Conservation (phyloP, 352 stramenopile genomes). For the Labyrinthula sp. region DNA sequence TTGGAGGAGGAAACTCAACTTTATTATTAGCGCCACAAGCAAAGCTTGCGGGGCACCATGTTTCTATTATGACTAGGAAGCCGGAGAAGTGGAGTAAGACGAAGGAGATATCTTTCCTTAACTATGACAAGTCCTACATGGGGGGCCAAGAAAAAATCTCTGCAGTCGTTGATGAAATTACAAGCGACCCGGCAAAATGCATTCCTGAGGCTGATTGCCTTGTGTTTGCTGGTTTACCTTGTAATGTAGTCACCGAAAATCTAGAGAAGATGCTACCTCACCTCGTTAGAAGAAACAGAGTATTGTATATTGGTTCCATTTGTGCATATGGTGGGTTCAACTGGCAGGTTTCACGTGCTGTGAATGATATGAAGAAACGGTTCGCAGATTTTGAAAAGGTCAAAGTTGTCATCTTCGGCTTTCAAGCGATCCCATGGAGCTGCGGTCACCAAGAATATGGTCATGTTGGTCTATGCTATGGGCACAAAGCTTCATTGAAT, state of each 20-base stretch:
- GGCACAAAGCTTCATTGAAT: conserved; percentile 19
- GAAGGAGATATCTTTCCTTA: conserved; percentile 16
- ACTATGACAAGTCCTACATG: conserved; percentile 28
- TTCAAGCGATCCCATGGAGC: conserved; percentile 25
- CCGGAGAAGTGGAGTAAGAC: conserved; percentile 23
- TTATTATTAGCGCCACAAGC: conserved; percentile 16
- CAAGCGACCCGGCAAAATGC: conserved; percentile 21
- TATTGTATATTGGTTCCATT: conserved; percentile 21
- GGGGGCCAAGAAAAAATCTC: conserved; percentile 15
- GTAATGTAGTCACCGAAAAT: conserved; percentile 9
- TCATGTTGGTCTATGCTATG: conserved; percentile 14
- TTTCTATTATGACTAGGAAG: conserved; percentile 21
- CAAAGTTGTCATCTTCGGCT: conserved; percentile 27
- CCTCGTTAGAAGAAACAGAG: conserved; percentile 19
- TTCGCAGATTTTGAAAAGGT: too few species aligned
- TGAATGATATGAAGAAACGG: too few species aligned
- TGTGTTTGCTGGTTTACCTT: conserved; percentile 21
- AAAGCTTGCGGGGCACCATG: conserved; percentile 21
- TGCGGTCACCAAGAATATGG: conserved; percentile 19
- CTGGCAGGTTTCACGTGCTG: conserved; percentile 10
- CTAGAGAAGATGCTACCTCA: conserved; percentile 19
- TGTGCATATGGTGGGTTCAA: conserved; percentile 28
- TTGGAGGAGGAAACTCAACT: conserved; percentile 27
- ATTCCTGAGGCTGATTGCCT: conserved; percentile 20
- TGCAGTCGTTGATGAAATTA: conserved; percentile 13